These are phyloP conservation scores for Chlamydomonas asymmetrica DNA, from an alignment of 139 green algal species.

Conservation along the genomic window DNA sequence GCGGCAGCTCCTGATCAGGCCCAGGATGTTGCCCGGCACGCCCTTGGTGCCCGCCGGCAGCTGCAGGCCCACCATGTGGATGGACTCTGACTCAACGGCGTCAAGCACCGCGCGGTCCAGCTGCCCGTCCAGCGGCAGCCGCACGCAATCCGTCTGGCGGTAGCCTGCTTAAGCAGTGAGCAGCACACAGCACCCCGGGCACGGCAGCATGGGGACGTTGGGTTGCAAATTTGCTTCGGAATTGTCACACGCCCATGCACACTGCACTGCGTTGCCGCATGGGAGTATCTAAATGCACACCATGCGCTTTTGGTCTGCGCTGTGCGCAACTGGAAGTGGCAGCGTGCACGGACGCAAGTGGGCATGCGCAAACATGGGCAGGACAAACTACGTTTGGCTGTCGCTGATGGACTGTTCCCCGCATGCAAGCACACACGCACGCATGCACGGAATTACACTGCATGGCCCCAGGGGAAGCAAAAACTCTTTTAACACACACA, in stretches of 20 bases:
- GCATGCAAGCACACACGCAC: neutral
- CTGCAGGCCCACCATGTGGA: conserved; percentile 34
- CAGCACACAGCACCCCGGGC: too few relatives aligned
- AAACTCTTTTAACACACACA: neutral
- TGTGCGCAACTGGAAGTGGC: too few relatives aligned
- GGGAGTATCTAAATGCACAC: too few relatives aligned
- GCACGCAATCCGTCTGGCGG: too few relatives aligned
- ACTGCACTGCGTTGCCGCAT: too few relatives aligned
- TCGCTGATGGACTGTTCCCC: neutral
- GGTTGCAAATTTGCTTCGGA: too few relatives aligned
- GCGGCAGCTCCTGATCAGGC: conserved; percentile 29
- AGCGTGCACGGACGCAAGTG: neutral
- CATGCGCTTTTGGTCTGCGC: too few relatives aligned
- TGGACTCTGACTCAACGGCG: conserved; percentile 4
- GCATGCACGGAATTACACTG: neutral
- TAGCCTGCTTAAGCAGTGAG: too few relatives aligned
- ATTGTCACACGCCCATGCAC: too few relatives aligned
- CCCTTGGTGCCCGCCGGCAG: conserved; percentile 19
- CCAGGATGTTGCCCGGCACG: conserved; percentile 16
- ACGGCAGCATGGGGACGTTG: too few relatives aligned
- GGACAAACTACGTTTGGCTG: neutral
- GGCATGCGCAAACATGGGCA: neutral
- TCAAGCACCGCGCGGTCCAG: conserved; percentile 14
- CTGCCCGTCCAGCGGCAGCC: conserved; percentile 31
- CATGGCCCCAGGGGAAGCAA: neutral